These are phyloP conservation scores for Talaromyces verruculosus DNA, from an alignment of 2,329 filamentous ascomycete species.

Conservation along the genomic window DNA sequence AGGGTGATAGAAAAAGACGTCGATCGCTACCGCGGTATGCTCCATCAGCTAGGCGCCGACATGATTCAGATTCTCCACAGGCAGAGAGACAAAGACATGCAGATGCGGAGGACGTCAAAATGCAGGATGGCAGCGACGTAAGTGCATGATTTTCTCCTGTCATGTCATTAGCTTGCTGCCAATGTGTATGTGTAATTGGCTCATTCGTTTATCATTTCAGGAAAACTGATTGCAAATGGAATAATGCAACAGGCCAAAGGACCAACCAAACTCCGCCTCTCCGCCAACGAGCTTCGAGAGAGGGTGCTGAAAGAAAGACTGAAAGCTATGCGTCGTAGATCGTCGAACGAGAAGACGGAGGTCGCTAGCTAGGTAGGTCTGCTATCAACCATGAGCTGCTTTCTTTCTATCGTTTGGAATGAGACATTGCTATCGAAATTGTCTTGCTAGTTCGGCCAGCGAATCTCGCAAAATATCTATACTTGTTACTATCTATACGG, in stretches of 20 bases:
- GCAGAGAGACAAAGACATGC: constrained; percentile 44
- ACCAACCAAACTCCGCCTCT: constrained; percentile 27
- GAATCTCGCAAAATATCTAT: neutral
- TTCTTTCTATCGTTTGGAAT: too few relatives aligned
- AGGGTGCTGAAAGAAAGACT: constrained; percentile 40
- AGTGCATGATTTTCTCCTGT: constrained; percentile 8
- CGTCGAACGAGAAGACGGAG: constrained; percentile 19
- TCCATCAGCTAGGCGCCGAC: constrained; percentile 42
- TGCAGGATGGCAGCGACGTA: constrained; percentile 22
- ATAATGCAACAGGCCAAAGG: constrained; percentile 22
- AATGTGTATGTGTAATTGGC: constrained; percentile 21
- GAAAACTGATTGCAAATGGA: constrained; percentile 25
- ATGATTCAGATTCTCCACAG: constrained; percentile 45
- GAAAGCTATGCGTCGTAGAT: constrained; percentile 36
- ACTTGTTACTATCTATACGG: neutral
- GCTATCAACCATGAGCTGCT: too few relatives aligned
- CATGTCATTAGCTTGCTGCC: constrained; percentile 4
- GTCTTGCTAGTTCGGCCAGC: neutral
- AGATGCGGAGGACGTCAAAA: constrained; percentile 36
- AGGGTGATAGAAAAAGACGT: constrained; percentile 42
- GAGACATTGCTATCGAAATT: too few relatives aligned
- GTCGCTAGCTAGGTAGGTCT: constrained; percentile 15
- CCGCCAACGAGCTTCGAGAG: constrained; percentile 39
- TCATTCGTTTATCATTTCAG: constrained; percentile 20
- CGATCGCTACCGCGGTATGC: constrained; percentile 49